Evolutionary conservation across 2,329 filamentous ascomycete species (phyloP), one percentile per base, ranked within the genome.

Genomic region (Neofusicoccum ribis): DNA sequence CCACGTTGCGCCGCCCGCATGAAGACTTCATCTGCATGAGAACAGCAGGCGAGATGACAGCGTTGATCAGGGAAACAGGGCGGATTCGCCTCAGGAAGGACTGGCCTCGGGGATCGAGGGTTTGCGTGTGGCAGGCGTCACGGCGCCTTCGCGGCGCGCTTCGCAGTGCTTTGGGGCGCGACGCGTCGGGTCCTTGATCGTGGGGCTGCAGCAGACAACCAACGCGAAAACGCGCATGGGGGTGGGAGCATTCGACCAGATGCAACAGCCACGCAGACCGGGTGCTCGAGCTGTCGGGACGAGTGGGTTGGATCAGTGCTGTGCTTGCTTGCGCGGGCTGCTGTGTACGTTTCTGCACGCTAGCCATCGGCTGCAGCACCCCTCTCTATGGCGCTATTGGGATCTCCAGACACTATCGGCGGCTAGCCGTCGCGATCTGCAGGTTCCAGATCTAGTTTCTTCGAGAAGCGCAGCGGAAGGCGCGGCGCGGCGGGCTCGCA

Each of bases 331-430:
- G 23, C 23, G 27, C 5, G 27, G 27, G 27, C 5, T 31, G 27
- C 27, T 31, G 5, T 31, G 27, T 31, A 7, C 1, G 27, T 31
- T 31, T 31, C 27, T 31, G 5, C 27, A 7, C 27, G 27, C 27
- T 31, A 31, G 27, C 27, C 27, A 0, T 31, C 27, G 27, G 27
- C 27, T 7, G 27, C 27, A 31, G 27, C 6, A 31, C 27, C 27
- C 27, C 27, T 7, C 27, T 31, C 27, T 31, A 31, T 31, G 43
- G 56, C 36, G 56, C 41, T 60, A 60, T 60, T 60, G 31, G 43
- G 56, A 60, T 60, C 56, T 60, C 56, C 56, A 20, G 43, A 47
- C 27, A 31, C 56, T 23, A 47, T 39, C 43, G 56, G 56, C 27
- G 5, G 37, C 37, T 34, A 20, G 52, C 52, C 20, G 37, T 17